These are phyloP conservation scores for Aspergillus tubingensis DNA, from an alignment of 2,329 filamentous ascomycete genomes.

Conservation along the genomic window DNA sequence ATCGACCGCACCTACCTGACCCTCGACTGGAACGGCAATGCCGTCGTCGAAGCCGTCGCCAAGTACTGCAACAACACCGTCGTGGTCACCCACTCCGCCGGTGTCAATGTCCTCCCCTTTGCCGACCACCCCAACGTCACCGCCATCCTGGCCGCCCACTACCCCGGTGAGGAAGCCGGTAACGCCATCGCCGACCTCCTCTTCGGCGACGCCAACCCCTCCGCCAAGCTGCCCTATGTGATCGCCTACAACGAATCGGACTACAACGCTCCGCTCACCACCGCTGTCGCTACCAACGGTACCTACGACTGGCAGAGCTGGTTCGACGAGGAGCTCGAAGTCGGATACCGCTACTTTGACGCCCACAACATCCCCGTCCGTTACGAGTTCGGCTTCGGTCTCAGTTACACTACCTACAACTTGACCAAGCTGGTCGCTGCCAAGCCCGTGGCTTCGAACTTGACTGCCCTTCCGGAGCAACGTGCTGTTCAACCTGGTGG, in stretches of 20 bases:
- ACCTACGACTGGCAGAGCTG: conserved; percentile 20
- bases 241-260: conserved; percentile 68
- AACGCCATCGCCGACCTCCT: conserved; percentile 78
- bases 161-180: conserved; percentile 82
- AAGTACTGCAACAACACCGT: conserved; percentile 77
- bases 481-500: conserved; percentile 49
- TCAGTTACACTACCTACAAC: conserved; percentile 69
- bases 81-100: conserved; percentile 79
- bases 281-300: conserved; percentile 16
- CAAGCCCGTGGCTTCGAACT: conserved; percentile 48
- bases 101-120: conserved; percentile 63
- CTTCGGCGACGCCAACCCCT: conserved; percentile 77
- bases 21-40: conserved; percentile 73
- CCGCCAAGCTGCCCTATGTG: conserved; percentile 77
- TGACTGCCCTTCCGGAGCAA: conserved; percentile 53
- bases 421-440: conserved; percentile 72
- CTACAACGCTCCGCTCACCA: conserved; percentile 55
- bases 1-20: conserved; percentile 65
- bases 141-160: conserved; percentile 79
- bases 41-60: conserved; percentile 76
- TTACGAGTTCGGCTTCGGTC: conserved; percentile 54
- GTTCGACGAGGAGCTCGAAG: conserved; percentile 23
- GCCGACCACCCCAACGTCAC: conserved; percentile 76
- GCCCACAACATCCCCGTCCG: conserved; percentile 20
- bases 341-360: conserved; percentile 28